Evolutionary conservation across 2,329 filamentous ascomycete species (phyloP).

Genomic region (Ophiostoma ulmi): DNA sequence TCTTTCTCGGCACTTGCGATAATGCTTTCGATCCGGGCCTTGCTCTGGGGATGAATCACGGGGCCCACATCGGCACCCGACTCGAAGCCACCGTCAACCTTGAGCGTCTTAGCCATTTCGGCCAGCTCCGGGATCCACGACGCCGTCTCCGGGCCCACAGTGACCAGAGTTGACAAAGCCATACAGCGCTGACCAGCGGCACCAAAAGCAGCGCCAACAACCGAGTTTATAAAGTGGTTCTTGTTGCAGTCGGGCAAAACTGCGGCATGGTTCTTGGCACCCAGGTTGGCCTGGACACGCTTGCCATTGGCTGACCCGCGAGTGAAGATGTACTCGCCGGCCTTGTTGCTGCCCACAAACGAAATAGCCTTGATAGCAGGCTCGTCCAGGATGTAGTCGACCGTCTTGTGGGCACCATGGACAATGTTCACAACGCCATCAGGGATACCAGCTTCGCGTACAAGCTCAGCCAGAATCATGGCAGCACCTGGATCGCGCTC

Average conservation of each 20-base stretch:
- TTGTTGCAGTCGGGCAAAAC: conserved; percentile 84
- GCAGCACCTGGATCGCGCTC: conserved; percentile 78
- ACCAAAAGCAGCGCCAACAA: conserved; percentile 77
- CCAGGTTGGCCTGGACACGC: conserved; percentile 81
- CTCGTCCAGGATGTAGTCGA: conserved; percentile 82
- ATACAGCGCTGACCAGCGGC: conserved; percentile 83
- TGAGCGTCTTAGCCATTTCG: conserved; percentile 66
- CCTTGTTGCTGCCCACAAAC: conserved; percentile 84
- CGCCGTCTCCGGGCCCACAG: conserved; percentile 73
- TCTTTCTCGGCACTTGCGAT: conserved; percentile 74
- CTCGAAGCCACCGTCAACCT: conserved; percentile 77
- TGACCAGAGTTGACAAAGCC: conserved; percentile 76
- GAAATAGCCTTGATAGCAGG: conserved; percentile 80
- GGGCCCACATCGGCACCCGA: conserved; percentile 73
- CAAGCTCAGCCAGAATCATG: conserved; percentile 80
- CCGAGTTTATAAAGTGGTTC: conserved; percentile 81
- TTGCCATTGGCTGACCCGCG: conserved; percentile 79
- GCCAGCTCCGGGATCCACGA: conserved; percentile 75
- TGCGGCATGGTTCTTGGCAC: conserved; percentile 83
- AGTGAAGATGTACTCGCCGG: conserved; percentile 78
- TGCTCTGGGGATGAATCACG: conserved; percentile 74
- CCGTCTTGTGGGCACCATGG: conserved; percentile 72
- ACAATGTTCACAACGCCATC: conserved; percentile 77
- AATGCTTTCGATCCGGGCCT: conserved; percentile 69
- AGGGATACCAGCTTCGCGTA: conserved; percentile 74